Percentiles rank a stretch among this genome's conserved stretches.
phyloP scores from a whole-genome alignment of 108 stramenopile genomes.

The Fragilariopsis cylindrus region DNA sequence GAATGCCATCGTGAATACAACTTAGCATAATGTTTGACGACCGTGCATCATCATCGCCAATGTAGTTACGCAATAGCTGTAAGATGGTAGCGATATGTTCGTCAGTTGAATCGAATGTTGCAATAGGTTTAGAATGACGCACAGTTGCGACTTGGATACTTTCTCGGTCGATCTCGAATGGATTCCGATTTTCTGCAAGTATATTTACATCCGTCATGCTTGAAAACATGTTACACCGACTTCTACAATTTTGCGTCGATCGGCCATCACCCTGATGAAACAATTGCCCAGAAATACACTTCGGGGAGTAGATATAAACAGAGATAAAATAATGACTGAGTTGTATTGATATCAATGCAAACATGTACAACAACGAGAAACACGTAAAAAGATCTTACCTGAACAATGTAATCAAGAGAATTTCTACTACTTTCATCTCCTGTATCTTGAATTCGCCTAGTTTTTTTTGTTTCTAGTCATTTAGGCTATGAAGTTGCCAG shows the following conservation, averaged over 20 bases:
- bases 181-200: neutral
- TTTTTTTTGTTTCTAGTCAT: neutral
- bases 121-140: too few species aligned
- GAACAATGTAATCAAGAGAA: neutral
- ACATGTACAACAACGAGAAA: neutral
- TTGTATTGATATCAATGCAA: neutral
- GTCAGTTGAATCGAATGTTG: neutral
- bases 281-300: slow-evolving; percentile 1
- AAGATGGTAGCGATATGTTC: neutral
- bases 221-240: neutral
- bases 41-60: neutral
- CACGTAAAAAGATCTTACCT: neutral
- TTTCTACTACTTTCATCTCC: neutral
- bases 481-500: slow-evolving; percentile 46
- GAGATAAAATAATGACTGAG: neutral
- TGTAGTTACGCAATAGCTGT: neutral
- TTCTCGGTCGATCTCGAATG: neutral
- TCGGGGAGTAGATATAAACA: neutral
- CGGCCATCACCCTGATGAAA: neutral
- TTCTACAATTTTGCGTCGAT: neutral
- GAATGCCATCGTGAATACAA: slow-evolving; percentile 36
- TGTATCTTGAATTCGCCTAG: neutral
- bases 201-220: neutral
- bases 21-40: slow-evolving; percentile 11
- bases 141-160: neutral